phyloP scores from a whole-genome alignment of 2,329 filamentous ascomycete genomes.

The Fusarium sacchari region DNA sequence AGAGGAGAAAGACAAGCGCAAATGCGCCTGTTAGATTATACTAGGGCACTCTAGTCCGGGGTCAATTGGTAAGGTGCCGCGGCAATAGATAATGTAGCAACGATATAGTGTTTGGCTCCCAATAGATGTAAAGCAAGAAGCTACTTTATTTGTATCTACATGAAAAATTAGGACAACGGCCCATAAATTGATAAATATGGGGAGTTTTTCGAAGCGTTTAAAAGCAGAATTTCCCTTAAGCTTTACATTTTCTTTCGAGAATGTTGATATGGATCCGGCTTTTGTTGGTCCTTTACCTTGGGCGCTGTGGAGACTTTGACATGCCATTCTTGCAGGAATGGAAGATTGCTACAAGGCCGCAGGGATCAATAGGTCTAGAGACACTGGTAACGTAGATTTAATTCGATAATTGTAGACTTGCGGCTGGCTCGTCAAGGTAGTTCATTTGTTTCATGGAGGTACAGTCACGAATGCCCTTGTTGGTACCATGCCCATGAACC shows the following conservation, averaged over 20 bases:
- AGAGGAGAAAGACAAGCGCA: no score
- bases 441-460: neutral
- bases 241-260: neutral
- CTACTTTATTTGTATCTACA: no score
- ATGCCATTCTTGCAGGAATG: neutral
- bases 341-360: neutral
- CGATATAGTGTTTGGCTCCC: no score
- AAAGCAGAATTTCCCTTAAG: accelerated
- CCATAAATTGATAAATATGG: neutral
- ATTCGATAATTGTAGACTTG: neutral
- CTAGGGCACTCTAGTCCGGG: no score
- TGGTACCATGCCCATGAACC: neutral
- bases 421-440: neutral
- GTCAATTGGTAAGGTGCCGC: no score
- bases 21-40: no score
- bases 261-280: neutral
- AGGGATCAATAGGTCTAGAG: neutral
- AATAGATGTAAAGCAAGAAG: no score
- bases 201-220: neutral
- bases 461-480: neutral
- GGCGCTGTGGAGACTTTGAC: accelerated
- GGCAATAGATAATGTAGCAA: no score
- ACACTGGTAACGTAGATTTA: neutral
- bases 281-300: neutral
- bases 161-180: no score